phyloP scores from a whole-genome alignment of 2,329 filamentous ascomycete genomes.

The Phaeosphaeria sp. region DNA sequence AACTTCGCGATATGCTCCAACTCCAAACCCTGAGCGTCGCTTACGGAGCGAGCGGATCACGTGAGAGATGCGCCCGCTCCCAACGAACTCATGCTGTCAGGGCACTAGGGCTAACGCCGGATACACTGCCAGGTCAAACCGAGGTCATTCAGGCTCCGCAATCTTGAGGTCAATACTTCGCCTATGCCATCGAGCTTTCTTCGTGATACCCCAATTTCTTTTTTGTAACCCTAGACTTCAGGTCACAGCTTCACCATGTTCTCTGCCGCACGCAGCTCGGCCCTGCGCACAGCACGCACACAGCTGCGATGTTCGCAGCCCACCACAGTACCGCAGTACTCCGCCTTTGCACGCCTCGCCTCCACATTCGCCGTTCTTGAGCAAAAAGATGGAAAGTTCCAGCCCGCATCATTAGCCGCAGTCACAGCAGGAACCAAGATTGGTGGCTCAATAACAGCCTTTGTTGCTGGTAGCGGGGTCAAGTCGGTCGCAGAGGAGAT shows the following conservation, averaged over 20 bases:
- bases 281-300: slow-evolving; percentile 48
- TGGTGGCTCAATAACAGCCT: slow-evolving; percentile 83
- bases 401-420: slow-evolving; percentile 80
- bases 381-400: slow-evolving; percentile 88
- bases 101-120: slow-evolving; percentile 22
- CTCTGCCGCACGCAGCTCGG: slow-evolving; percentile 43
- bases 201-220: not conserved
- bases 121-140: slow-evolving; percentile 29
- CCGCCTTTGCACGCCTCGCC: slow-evolving; percentile 71
- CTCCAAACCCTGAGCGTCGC: slow-evolving; percentile 26
- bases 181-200: not conserved
- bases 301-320: slow-evolving; percentile 52
- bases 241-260: slow-evolving; percentile 37
- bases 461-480: slow-evolving; percentile 82
- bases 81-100: not conserved
- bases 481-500: slow-evolving; percentile 81
- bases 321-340: slow-evolving; percentile 52
- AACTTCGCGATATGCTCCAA: slow-evolving; percentile 39
- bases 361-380: slow-evolving; percentile 92
- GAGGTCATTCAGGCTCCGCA: slow-evolving; percentile 33
- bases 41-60: slow-evolving; percentile 24
- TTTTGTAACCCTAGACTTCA: slow-evolving; percentile 1
- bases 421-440: slow-evolving; percentile 86
- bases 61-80: slow-evolving; percentile 10
- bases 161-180: not conserved